Conservation (phyloP, 2,329 filamentous ascomycete species). For the Leptographium wingfieldii region DNA sequence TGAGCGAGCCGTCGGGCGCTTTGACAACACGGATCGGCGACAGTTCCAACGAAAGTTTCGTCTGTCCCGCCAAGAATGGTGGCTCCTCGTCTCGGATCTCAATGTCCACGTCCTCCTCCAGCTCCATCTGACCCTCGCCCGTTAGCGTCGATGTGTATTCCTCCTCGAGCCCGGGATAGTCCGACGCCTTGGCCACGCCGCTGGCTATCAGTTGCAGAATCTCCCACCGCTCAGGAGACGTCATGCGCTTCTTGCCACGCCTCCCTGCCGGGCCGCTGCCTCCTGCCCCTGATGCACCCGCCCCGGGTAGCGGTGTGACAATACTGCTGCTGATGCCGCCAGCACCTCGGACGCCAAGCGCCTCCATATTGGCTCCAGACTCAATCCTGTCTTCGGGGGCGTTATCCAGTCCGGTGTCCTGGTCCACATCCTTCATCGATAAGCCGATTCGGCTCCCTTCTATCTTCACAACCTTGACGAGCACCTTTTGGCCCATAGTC, state of each 20-base stretch:
- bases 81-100: slow-evolving; percentile 94
- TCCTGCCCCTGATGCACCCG: neutral
- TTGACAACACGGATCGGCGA: slow-evolving; percentile 95
- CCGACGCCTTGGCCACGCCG: slow-evolving; percentile 80
- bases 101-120: slow-evolving; percentile 95
- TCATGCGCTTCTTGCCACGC: slow-evolving; percentile 78
- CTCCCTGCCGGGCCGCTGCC: slow-evolving; percentile 15
- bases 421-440: slow-evolving; percentile 96
- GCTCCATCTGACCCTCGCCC: slow-evolving; percentile 75
- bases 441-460: slow-evolving; percentile 72
- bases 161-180: slow-evolving; percentile 89
- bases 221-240: slow-evolving; percentile 93
- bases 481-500: slow-evolving; percentile 67
- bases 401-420: slow-evolving; percentile 72
- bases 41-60: slow-evolving; percentile 87
- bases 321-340: slow-evolving; percentile 28
- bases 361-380: slow-evolving; percentile 83
- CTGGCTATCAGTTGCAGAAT: slow-evolving; percentile 94
- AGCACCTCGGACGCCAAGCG: slow-evolving; percentile 52
- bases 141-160: slow-evolving; percentile 82
- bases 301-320: neutral
- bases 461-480: slow-evolving; percentile 84
- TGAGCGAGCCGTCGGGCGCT: slow-evolving; percentile 95
- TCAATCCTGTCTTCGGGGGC: slow-evolving; percentile 65
- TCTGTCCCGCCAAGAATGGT: slow-evolving; percentile 89